Evolutionary conservation across 2,329 filamentous ascomycete genomes (phyloP).

Genomic region (Alternaria burnsii): DNA sequence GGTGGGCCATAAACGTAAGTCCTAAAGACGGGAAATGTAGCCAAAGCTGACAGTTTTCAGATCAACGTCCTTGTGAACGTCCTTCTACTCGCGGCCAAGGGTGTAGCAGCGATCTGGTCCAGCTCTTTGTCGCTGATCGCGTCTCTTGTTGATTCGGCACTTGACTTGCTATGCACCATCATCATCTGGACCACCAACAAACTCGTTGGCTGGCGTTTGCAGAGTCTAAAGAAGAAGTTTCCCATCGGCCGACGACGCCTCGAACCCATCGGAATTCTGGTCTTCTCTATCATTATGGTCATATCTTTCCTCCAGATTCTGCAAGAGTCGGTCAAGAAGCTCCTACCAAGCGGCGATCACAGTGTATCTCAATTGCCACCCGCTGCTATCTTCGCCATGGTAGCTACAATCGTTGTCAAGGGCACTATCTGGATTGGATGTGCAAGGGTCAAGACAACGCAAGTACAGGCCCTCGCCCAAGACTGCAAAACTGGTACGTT

Average conservation of each 20-base stretch:
- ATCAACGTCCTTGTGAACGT: conserved; percentile 70
- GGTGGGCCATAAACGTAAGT: conserved; percentile 64
- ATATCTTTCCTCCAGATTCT: conserved; percentile 69
- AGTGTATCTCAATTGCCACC: conserved; percentile 60
- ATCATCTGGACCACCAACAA: conserved; percentile 69
- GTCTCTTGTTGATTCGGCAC: conserved; percentile 67
- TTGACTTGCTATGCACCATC: conserved; percentile 67
- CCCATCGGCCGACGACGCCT: conserved; percentile 62
- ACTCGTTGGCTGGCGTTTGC: conserved; percentile 66
- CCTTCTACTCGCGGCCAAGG: conserved; percentile 64
- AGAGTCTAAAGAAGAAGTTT: conserved; percentile 61
- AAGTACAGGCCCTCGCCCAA: conserved; percentile 69
- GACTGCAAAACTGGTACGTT: conserved; percentile 61
- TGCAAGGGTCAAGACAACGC: conserved; percentile 67
- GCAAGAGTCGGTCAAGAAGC: conserved; percentile 66
- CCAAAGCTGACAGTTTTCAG: conserved; percentile 33
- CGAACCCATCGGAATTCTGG: conserved; percentile 69
- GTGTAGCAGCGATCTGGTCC: conserved; percentile 63
- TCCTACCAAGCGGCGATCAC: conserved; percentile 61
- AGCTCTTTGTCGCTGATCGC: conserved; percentile 69
- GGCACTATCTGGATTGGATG: conserved; percentile 69
- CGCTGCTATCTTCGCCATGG: conserved; percentile 66
- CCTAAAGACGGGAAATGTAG: not conserved
- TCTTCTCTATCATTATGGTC: conserved; percentile 70
- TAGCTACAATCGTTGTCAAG: conserved; percentile 66